These are phyloP conservation scores for Coelastrella sp. DNA, from an alignment of 139 green algal species.

Conservation along the genomic window DNA sequence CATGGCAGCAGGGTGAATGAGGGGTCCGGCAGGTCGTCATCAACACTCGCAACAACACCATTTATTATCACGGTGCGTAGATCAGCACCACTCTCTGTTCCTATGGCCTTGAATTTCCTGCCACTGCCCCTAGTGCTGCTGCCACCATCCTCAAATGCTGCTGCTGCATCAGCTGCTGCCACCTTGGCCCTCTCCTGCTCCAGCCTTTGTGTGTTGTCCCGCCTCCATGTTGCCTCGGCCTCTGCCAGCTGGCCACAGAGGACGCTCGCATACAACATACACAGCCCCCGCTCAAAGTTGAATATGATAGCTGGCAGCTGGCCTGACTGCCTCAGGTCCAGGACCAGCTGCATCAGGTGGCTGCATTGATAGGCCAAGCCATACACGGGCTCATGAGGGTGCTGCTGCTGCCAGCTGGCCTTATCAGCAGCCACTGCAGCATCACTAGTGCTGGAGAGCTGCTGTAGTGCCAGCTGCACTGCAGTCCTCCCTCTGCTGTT, in stretches of 20 bases:
- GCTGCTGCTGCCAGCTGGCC: constrained; percentile 21
- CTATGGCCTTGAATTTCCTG: not conserved
- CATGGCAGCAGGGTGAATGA: constrained; percentile 54
- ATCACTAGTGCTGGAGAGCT: not conserved
- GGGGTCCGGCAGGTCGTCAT: constrained; percentile 37
- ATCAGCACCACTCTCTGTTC: constrained; percentile 1
- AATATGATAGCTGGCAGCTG: constrained; percentile 61
- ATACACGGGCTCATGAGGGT: constrained; percentile 4
- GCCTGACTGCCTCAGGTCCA: constrained; percentile 16
- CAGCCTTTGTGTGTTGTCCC: not conserved
- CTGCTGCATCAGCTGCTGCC: not conserved
- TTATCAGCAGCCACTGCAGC: constrained; percentile 3
- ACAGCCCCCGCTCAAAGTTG: constrained; percentile 50
- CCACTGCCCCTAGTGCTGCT: not conserved
- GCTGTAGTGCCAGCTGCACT: not conserved
- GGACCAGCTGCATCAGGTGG: constrained; percentile 51
- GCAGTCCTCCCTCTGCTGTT: constrained; percentile 15
- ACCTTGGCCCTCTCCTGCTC: not conserved
- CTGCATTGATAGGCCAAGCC: constrained; percentile 5
- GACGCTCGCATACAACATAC: constrained; percentile 16
- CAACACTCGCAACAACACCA: constrained; percentile 19
- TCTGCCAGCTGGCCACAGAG: constrained; percentile 43
- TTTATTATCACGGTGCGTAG: constrained; percentile 19
- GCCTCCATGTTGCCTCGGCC: constrained; percentile 7
- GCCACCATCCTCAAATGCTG: not conserved